Evolutionary conservation across 1,284 basidiomycete genomes (phyloP), one percentile per base, ranked within the genome.

Genomic region (Anthracocystis setariae): DNA sequence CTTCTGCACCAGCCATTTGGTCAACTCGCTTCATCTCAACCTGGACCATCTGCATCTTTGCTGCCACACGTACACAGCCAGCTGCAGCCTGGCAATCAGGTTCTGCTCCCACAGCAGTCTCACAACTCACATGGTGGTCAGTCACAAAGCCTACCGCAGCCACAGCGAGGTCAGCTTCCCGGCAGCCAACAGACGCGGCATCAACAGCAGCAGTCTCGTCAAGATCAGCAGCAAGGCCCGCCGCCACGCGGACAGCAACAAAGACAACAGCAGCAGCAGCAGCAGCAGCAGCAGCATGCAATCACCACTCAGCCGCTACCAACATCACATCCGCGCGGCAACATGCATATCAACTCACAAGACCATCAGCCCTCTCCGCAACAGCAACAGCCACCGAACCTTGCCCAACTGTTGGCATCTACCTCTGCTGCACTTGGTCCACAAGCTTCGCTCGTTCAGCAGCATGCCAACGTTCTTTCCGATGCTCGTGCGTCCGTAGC

Each of bases 401-500:
- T 71, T 5, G 48, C 64, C 0, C 69, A 72, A 12, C 29, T 72
- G 24, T 53, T 67, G 10, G 59, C 37, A 13, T 33, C 58, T 1
- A 57, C 25, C 15, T n/a, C 63, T 2, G 18, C 37, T 5, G 44
- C 48, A 5, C 39, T 45, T 5, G 47, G 33, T 7, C n/a, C 56
- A 9, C 54, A 59, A 38, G 32, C 64, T 21, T 53, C 60, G 10
- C 45, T 60, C 5, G 42, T 60, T 23, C 63, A 72, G 24, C 60
- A 73, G 17, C 64, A 73, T 47, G 60, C 65, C 5, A 53, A 61
- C 4, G 37, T 73, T n/a, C 37, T 73, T 2, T 47, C 51, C 1
- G 60, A 69, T 18, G 61, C 57, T 10, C 55, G 57, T 15, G 50
- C 64, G 3, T 61, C 54, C 15, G 53, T 69, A 18, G 64, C 70